Evolutionary conservation across 2,329 filamentous ascomycete genomes (phyloP).

Genomic region (Talaromyces pinophilus): DNA sequence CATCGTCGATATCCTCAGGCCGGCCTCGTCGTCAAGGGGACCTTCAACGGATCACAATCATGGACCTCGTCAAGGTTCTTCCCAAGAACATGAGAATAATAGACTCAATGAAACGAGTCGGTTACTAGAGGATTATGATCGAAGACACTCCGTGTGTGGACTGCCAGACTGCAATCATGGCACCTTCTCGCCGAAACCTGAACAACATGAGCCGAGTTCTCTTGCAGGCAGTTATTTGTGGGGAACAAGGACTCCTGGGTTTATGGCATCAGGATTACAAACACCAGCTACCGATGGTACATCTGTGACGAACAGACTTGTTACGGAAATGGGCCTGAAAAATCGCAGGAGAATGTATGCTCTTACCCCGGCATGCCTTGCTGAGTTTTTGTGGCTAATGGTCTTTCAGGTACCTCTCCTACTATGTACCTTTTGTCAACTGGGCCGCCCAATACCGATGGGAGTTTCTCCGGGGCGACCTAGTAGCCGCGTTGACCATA

Average conservation of each 20-base stretch:
- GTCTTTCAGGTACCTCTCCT: slow-evolving; percentile 73
- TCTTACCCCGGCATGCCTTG: background rate
- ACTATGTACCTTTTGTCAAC: slow-evolving; percentile 87
- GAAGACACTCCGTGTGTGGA: slow-evolving; percentile 40
- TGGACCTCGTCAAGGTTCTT: background rate
- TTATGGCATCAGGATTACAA: slow-evolving; percentile 25
- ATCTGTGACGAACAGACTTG: slow-evolving; percentile 71
- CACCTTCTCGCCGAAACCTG: slow-evolving; percentile 71
- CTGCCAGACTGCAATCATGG: slow-evolving; percentile 65
- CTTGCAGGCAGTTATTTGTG: slow-evolving; percentile 30
- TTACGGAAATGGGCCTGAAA: slow-evolving; percentile 71
- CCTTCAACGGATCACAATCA: slow-evolving; percentile 21
- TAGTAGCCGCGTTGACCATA: slow-evolving; percentile 88
- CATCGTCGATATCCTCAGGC: slow-evolving; percentile 36
- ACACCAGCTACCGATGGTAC: slow-evolving; percentile 62
- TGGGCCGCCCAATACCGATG: slow-evolving; percentile 88
- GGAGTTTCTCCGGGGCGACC: slow-evolving; percentile 79
- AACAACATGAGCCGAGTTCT: slow-evolving; percentile 44
- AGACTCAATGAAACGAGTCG: slow-evolving; percentile 35
- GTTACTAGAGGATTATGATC: slow-evolving; percentile 44
- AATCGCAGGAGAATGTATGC: slow-evolving; percentile 72
- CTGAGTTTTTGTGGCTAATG: background rate
- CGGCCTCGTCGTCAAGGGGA: slow-evolving; percentile 22
- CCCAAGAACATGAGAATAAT: background rate
- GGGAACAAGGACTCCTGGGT: slow-evolving; percentile 26